A percentile compares a stretch with the other conserved stretches of the same genome.
These are phyloP conservation scores for Spongispora temasekensis DNA, from an alignment of 1,284 basidiomycete species.

Conservation along the genomic window DNA sequence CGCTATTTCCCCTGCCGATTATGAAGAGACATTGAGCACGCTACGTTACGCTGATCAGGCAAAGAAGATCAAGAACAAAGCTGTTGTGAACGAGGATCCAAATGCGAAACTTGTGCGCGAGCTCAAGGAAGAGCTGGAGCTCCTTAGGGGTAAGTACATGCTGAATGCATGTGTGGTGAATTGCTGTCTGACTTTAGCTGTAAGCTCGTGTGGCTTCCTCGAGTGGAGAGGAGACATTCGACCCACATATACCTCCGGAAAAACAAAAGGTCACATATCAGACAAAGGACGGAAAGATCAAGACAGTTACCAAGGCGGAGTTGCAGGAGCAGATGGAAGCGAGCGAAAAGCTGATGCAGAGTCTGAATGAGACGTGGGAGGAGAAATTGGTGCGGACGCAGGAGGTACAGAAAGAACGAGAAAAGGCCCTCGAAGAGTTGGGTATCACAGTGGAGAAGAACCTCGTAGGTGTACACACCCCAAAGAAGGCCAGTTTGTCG, in stretches of 20 bases:
- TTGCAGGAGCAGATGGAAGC: conserved; percentile 96
- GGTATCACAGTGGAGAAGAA: conserved; percentile 98
- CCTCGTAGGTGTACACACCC: conserved; percentile 95
- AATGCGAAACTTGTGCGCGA: conserved; percentile 98
- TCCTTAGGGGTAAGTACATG: conserved; percentile 66
- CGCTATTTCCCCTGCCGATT: conserved; percentile 96
- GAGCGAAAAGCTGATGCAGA: conserved; percentile 96
- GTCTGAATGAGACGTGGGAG: conserved; percentile 98
- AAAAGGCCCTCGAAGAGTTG: conserved; percentile 95
- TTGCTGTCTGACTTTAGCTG: conserved; percentile 9
- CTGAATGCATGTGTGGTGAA: not conserved
- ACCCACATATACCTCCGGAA: conserved; percentile 88
- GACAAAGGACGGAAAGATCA: conserved; percentile 91
- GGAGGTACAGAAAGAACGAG: conserved; percentile 93
- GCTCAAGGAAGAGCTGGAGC: conserved; percentile 96
- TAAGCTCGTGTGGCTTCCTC: conserved; percentile 71
- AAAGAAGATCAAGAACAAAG: conserved; percentile 99
- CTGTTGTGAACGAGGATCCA: conserved; percentile 98
- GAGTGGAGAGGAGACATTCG: conserved; percentile 75
- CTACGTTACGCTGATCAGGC: conserved; percentile 97
- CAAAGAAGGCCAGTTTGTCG: conserved; percentile 74
- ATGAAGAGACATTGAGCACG: conserved; percentile 96
- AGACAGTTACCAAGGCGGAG: conserved; percentile 95
- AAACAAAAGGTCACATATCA: conserved; percentile 95
- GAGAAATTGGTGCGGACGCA: conserved; percentile 92